phyloP scores from a whole-genome alignment of 2,329 filamentous ascomycete species.

The Sporothrix pseudoabietina region DNA sequence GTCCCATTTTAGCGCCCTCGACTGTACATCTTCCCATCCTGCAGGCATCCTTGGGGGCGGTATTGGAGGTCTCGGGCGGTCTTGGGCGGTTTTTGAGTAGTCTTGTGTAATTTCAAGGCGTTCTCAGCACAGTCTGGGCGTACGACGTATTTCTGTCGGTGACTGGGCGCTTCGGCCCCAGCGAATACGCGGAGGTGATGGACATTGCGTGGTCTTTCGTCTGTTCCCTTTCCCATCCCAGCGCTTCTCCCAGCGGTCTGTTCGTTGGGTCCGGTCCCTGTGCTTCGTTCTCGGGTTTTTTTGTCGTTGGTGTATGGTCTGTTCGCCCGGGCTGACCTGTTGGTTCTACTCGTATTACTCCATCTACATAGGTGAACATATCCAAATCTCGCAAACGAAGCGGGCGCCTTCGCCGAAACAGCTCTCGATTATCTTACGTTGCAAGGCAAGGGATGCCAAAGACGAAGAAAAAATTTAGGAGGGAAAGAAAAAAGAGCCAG shows the following conservation, averaged over 20 bases:
- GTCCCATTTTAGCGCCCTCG: not conserved
- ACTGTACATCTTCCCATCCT: not conserved
- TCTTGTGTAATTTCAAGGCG: not conserved
- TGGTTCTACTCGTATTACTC: no score
- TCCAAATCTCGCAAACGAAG: no score
- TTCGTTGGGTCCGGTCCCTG: slow-evolving; percentile 15
- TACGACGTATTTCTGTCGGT: not conserved
- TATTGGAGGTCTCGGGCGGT: not conserved
- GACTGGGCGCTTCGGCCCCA: slow-evolving; percentile 1
- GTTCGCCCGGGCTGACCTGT: not conserved
- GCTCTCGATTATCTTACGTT: not conserved
- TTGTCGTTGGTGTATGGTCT: not conserved
- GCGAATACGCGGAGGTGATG: not conserved
- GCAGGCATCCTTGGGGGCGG: slow-evolving; percentile 5
- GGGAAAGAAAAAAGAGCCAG: not conserved
- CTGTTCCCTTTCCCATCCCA: not conserved
- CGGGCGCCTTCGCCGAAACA: not conserved
- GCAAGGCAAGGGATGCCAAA: not conserved
- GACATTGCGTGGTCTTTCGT: not conserved
- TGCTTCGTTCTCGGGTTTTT: slow-evolving; percentile 19
- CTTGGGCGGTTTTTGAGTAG: not conserved
- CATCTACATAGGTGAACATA: no score
- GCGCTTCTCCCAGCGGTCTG: slow-evolving; percentile 11
- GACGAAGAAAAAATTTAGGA: not conserved
- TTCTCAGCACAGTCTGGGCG: not conserved